These are phyloP conservation scores for Marasmius fiardii DNA, from an alignment of 1,284 basidiomycete genomes.

Conservation along the genomic window DNA sequence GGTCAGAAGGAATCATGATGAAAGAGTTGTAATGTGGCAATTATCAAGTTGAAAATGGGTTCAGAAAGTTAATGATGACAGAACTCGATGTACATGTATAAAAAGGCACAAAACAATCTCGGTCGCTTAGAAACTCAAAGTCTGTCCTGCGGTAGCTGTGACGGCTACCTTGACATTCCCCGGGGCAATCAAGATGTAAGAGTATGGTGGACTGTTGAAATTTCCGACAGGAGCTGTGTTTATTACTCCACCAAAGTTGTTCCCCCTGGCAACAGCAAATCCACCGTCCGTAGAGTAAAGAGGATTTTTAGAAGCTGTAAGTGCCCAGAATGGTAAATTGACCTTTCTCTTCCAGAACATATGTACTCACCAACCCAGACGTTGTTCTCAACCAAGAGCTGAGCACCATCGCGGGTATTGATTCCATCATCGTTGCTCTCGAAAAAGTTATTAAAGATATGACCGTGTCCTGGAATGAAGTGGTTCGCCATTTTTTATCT, in stretches of 20 bases:
- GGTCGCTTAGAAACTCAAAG: slow-evolving; percentile 30
- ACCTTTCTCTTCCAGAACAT: background rate
- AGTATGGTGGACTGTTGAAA: slow-evolving; percentile 35
- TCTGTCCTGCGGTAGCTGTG: slow-evolving; percentile 32
- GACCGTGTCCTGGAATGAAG: slow-evolving; percentile 27
- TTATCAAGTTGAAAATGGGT: too few relatives aligned
- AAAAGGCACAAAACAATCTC: background rate
- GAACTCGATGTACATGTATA: too few relatives aligned
- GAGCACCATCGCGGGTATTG: slow-evolving; percentile 46
- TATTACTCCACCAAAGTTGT: slow-evolving; percentile 28
- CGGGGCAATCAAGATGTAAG: slow-evolving; percentile 28
- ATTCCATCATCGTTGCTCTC: slow-evolving; percentile 42
- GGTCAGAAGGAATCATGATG: too few relatives aligned
- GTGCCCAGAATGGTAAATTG: too few relatives aligned
- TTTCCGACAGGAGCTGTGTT: slow-evolving; percentile 33
- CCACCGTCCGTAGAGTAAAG: slow-evolving; percentile 41
- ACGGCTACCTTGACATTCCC: slow-evolving; percentile 28
- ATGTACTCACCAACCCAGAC: slow-evolving; percentile 32
- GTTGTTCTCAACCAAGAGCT: slow-evolving; percentile 46
- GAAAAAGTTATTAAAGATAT: slow-evolving; percentile 43
- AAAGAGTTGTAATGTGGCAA: too few relatives aligned
- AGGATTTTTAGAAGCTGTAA: slow-evolving; percentile 31
- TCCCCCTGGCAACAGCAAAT: slow-evolving; percentile 35
- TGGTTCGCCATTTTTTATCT: too few relatives aligned
- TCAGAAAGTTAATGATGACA: too few relatives aligned